Evolutionary conservation across 2,329 filamentous ascomycete species (phyloP), one percentile per base, ranked within the genome.

Genomic region (Exophiala bonariae): DNA sequence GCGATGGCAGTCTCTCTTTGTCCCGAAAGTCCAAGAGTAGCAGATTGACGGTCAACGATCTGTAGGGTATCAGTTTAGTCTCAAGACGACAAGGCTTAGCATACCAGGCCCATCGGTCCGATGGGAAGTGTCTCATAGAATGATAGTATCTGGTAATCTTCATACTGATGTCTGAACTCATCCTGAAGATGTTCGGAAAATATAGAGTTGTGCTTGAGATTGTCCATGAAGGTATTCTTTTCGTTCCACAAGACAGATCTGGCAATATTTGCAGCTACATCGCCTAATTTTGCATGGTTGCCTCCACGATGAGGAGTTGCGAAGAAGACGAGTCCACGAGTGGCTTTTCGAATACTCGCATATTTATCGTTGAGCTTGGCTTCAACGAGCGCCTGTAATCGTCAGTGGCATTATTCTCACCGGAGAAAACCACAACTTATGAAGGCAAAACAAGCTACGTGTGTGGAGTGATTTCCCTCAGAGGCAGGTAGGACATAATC

Each of bases 251-350:
- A 38, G 23, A 56, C 32, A 6, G 47, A 41, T 30, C 50, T 54
- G 20, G 54, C 49, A 13, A 57, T 47, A 31, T 53, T 56, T 14
- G 55, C 54, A 23, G 52, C 40, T n/a, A 59, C 41, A 26, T 50
- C 53, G 13, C 59, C 50, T 3, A 50, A 17, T 17, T 18, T 31
- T 3, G 51, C 59, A 20, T 54, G 33, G 26, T 57, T 42, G 18
- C 53, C 52, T 7, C 60, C 59, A 38, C 49, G 53, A 44, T 62
- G 60, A 20, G 60, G 59, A 1, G 59, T 62, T 8, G 59, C 58
- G 10, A 62, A 59, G 40, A 61, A 62, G 7, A 44, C 51, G 18
- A 61, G 44, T 11, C 58, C 55, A 19, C 49, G 54, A 1, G 56
- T 57, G 23, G 57, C 49, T 9, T 23, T 46, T n/a, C 41, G 39